A percentile compares a stretch with the other conserved stretches of the same genome.
Evolutionary conservation across 2,329 filamentous ascomycete genomes (phyloP).

Genomic region (Lasiodiplodia theobromae): DNA sequence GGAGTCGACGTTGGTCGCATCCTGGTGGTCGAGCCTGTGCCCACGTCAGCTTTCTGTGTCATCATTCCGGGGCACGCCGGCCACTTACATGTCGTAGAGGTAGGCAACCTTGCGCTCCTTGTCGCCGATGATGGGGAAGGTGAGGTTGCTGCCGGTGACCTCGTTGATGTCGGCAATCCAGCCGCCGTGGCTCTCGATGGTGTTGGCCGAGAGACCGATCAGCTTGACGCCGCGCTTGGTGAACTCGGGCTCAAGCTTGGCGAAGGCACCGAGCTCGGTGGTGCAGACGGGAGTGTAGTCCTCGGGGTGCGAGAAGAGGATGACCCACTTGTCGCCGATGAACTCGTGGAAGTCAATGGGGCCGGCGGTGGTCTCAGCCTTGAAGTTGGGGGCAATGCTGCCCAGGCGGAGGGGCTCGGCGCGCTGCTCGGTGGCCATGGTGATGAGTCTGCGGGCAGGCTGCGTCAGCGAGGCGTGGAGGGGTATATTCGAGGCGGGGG

Average conservation of each 20-base stretch:
- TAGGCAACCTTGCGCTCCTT: constrained; percentile 57
- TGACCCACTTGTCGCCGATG: constrained; percentile 78
- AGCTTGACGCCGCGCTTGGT: constrained; percentile 86
- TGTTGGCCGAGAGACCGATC: constrained; percentile 87
- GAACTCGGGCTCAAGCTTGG: constrained; percentile 88
- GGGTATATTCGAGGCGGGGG: background rate
- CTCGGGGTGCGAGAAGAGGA: constrained; percentile 83
- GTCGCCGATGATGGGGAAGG: constrained; percentile 60
- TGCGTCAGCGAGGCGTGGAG: constrained; percentile 15
- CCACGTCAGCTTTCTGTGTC: constrained; percentile 39
- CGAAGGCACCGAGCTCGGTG: constrained; percentile 91
- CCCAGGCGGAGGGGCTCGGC: constrained; percentile 65
- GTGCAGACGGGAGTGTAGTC: constrained; percentile 97
- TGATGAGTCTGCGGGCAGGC: constrained; percentile 4
- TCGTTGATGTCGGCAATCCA: constrained; percentile 83
- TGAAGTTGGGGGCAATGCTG: constrained; percentile 79
- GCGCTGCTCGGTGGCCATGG: constrained; percentile 34
- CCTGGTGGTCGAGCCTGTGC: constrained; percentile 56
- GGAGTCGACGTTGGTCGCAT: constrained; percentile 65
- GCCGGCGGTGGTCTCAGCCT: constrained; percentile 79
- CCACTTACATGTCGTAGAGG: constrained; percentile 55
- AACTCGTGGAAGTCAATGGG: constrained; percentile 85
- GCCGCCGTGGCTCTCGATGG: constrained; percentile 78
- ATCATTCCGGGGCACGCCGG: constrained; percentile 38
- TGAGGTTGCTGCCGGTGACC: constrained; percentile 51